phyloP scores from a whole-genome alignment of 768 basidiomycete genomes.

The Tulasnella sp. region DNA sequence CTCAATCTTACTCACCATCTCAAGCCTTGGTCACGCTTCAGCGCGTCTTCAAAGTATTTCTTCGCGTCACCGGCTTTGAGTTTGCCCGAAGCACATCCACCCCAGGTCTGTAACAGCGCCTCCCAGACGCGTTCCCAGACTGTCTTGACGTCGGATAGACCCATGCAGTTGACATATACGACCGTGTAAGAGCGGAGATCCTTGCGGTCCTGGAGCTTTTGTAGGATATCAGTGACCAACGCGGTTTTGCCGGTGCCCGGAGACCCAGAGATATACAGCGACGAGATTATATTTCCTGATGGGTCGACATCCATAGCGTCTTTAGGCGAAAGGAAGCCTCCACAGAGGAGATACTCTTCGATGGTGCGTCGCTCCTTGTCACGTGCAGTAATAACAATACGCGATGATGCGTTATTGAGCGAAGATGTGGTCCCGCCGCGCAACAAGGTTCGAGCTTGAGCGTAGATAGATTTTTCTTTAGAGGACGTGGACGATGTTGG shows the following conservation, averaged over 20 bases:
- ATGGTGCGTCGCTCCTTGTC: background rate
- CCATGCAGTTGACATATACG: constrained; percentile 18
- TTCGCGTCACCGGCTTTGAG: constrained; percentile 10
- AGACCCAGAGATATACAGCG: constrained; percentile 16
- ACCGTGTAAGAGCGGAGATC: background rate
- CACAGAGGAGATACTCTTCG: constrained; percentile 3
- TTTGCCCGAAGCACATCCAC: constrained; percentile 2
- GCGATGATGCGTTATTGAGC: background rate
- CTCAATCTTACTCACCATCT: constrained; percentile 12
- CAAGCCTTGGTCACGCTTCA: constrained; percentile 11
- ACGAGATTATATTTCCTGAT: background rate
- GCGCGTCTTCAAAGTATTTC: constrained; percentile 9
- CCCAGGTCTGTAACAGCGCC: background rate
- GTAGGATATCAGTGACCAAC: constrained; percentile 16
- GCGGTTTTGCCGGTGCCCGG: constrained; percentile 19
- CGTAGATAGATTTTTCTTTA: constrained; percentile 8
- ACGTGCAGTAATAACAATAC: constrained; percentile 1
- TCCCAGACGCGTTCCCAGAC: constrained; percentile 18
- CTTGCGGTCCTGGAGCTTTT: background rate
- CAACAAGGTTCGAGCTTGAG: background rate
- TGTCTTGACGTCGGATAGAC: constrained; percentile 12
- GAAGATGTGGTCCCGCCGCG: background rate
- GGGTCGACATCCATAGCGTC: background rate
- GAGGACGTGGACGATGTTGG: background rate
- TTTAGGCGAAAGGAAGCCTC: background rate